Evolutionary conservation across 805 yeast genomes (phyloP).

Genomic region (Kuraishia piskuri): DNA sequence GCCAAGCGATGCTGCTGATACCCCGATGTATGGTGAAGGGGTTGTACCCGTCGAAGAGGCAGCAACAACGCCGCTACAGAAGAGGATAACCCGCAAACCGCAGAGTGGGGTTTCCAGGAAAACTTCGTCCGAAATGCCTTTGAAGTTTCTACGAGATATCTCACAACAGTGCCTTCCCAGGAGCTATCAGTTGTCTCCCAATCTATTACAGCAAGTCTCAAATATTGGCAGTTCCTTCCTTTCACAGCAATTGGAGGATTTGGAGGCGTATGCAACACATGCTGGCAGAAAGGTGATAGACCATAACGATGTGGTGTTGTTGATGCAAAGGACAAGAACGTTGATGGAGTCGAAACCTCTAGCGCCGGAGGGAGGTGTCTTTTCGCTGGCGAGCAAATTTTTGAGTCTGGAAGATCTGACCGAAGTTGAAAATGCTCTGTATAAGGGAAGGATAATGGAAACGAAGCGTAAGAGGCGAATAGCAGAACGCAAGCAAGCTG

Average conservation of each 20-base stretch:
- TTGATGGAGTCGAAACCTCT: neutral
- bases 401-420: conserved; percentile 17
- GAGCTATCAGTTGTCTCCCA: conserved; percentile 12
- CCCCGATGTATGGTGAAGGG: too few relatives aligned
- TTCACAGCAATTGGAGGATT: conserved; percentile 23
- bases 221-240: conserved; percentile 26
- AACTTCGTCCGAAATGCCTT: conserved; percentile 5
- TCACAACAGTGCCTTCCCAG: conserved; percentile 11
- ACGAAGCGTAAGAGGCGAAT: conserved; percentile 7
- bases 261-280: conserved; percentile 25
- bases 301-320: conserved; percentile 24
- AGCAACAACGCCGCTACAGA: conserved; percentile 4
- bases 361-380: neutral
- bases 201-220: conserved; percentile 19
- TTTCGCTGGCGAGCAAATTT: conserved; percentile 7
- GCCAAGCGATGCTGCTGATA: too few relatives aligned
- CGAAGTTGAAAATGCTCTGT: conserved; percentile 17
- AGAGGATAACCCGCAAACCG: neutral
- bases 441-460: conserved; percentile 11
- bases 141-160: conserved; percentile 7
- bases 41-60: too few relatives aligned
- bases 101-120: conserved; percentile 4
- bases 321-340: conserved; percentile 19
- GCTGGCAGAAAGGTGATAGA: conserved; percentile 19
- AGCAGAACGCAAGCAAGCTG: conserved; percentile 8